Conservation (phyloP, 164 flowering plant species). For the Amborella trichopoda region DNA sequence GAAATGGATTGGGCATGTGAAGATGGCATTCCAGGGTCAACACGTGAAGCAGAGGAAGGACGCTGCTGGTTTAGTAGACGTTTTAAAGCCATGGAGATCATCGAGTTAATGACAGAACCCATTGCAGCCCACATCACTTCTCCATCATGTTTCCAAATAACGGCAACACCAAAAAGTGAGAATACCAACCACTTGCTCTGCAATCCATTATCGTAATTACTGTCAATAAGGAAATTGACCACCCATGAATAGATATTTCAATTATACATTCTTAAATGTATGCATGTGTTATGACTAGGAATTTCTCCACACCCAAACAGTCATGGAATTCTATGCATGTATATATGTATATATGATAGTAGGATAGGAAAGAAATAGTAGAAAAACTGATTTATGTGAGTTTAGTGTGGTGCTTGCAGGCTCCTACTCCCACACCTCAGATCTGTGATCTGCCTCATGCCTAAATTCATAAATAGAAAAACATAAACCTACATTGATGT, state of each 20-base stretch:
- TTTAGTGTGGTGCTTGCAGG: no score
- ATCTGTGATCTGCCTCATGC: no score
- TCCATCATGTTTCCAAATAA: conserved; percentile 77
- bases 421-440: no score
- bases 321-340: no score
- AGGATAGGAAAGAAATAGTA: no score
- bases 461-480: no score
- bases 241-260: neutral
- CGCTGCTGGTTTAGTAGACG: conserved; percentile 60
- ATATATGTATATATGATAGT: no score
- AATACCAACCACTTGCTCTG: conserved; percentile 94
- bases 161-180: conserved; percentile 27
- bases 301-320: no score
- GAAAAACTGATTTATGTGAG: no score
- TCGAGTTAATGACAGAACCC: conserved; percentile 53
- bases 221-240: neutral
- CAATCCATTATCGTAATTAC: conserved; percentile 5
- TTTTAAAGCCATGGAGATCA: conserved; percentile 50
- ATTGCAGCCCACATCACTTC: conserved; percentile 57
- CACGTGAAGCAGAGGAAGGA: conserved; percentile 31
- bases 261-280: neutral
- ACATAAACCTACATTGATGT: no score
- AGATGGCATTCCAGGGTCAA: conserved; percentile 91
- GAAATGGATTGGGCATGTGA: conserved; percentile 78
- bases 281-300: neutral